Evolutionary conservation across 768 basidiomycete genomes (phyloP).

Genomic region (Lentinula edodes): DNA sequence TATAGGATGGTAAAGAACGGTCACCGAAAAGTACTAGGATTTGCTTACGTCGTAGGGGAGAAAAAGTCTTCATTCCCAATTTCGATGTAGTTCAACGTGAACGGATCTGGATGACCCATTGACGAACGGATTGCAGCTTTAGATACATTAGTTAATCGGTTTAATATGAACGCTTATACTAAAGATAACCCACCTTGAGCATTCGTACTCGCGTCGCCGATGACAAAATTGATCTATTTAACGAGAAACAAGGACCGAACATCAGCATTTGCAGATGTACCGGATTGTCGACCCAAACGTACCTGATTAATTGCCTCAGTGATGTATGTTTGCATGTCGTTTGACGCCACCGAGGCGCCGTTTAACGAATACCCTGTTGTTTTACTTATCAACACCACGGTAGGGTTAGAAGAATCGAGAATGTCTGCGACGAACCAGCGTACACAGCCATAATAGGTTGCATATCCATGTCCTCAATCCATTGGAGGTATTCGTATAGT

Average conservation of each 20-base stretch:
- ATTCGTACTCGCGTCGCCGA: conserved; percentile 46
- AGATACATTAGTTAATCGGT: background rate
- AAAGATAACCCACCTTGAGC: conserved; percentile 22
- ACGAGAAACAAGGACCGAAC: background rate
- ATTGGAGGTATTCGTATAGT: conserved; percentile 5
- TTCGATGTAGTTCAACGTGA: conserved; percentile 43
- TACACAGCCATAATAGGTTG: conserved; percentile 59
- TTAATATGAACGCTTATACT: background rate
- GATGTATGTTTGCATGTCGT: conserved; percentile 40
- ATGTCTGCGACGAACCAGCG: conserved; percentile 31
- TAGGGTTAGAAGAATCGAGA: background rate
- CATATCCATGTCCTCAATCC: conserved; percentile 51
- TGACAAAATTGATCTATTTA: conserved; percentile 51
- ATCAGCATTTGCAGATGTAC: background rate
- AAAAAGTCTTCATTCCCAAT: conserved; percentile 48
- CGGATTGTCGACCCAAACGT: background rate
- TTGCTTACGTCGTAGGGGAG: conserved; percentile 10
- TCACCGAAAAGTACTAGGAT: background rate
- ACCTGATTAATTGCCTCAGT: conserved; percentile 54
- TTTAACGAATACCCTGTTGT: conserved; percentile 43
- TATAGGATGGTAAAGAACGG: conserved; percentile 2
- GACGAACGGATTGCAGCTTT: conserved; percentile 48
- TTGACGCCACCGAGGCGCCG: conserved; percentile 37
- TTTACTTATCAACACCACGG: background rate
- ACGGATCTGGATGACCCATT: conserved; percentile 52